Conservation (phyloP, 352 stramenopile genomes). For the Phytophthora pluvialis region DNA sequence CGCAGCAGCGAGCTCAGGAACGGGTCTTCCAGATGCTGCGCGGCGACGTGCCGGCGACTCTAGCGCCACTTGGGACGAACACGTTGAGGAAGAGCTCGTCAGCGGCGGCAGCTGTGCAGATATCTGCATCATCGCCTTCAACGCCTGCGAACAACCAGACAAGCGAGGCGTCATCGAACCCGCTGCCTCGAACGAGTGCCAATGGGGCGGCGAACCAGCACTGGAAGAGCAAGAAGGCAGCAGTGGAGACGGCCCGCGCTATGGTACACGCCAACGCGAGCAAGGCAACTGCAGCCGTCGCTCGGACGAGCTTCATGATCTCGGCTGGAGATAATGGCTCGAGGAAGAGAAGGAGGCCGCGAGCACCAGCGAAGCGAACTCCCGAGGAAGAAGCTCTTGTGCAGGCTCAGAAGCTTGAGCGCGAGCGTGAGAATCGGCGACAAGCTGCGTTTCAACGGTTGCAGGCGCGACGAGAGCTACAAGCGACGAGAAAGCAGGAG, state of each 20-base stretch:
- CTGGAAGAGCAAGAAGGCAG: slow-evolving; percentile 43
- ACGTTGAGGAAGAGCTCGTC: slow-evolving; percentile 31
- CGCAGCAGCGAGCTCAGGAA: slow-evolving; percentile 57
- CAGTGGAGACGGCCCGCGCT: slow-evolving; percentile 42
- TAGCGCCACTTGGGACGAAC: slow-evolving; percentile 14
- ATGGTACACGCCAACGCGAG: slow-evolving; percentile 38
- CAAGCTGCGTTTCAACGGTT: slow-evolving; percentile 69
- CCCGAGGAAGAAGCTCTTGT: slow-evolving; percentile 33
- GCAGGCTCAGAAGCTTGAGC: slow-evolving; percentile 36
- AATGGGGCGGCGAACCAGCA: neutral
- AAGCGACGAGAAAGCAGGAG: slow-evolving; percentile 51
- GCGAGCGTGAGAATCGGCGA: slow-evolving; percentile 54
- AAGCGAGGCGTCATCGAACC: neutral
- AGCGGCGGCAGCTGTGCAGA: slow-evolving; percentile 10
- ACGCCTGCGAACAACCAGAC: neutral
- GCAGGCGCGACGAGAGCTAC: slow-evolving; percentile 58
- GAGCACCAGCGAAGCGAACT: slow-evolving; percentile 36
- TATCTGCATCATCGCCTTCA: neutral
- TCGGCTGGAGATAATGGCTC: slow-evolving; percentile 39
- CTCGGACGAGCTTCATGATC: slow-evolving; percentile 52
- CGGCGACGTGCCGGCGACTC: slow-evolving; percentile 19
- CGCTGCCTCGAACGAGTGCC: neutral
- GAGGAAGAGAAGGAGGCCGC: slow-evolving; percentile 35
- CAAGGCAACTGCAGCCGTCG: slow-evolving; percentile 2
- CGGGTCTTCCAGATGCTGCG: slow-evolving; percentile 58